These are phyloP conservation scores for Zymoseptoria ardabiliae DNA, from an alignment of 2,329 filamentous ascomycete genomes.

Conservation along the genomic window DNA sequence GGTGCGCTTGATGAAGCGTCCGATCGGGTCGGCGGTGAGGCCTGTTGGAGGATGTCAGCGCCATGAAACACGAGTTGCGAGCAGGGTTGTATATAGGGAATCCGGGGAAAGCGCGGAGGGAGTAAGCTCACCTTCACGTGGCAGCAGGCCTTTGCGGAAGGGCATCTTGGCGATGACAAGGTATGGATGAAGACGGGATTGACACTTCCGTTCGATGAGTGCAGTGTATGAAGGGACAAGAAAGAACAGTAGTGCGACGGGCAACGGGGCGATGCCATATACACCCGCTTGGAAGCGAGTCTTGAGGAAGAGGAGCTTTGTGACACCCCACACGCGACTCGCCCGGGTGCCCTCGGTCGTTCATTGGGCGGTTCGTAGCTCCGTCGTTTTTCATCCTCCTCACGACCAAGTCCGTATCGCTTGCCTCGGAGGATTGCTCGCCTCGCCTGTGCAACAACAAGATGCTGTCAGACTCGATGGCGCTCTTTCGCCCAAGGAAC, in stretches of 20 bases:
- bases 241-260: not conserved
- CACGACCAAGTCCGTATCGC: not conserved
- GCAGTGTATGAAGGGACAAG: not conserved
- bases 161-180: not conserved
- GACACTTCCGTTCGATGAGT: not conserved
- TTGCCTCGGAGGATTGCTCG: not conserved
- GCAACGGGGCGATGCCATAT: not conserved
- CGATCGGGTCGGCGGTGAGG: slow-evolving; percentile 54
- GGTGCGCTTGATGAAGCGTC: slow-evolving; percentile 52
- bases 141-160: slow-evolving; percentile 1
- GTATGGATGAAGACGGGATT: not conserved
- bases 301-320: not conserved
- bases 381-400: not conserved
- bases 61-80: not conserved
- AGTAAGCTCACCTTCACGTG: slow-evolving; percentile 22
- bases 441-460: not conserved
- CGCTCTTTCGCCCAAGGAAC: not conserved
- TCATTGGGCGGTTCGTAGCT: not conserved
- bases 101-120: not conserved
- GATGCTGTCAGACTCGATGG: not conserved
- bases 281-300: not conserved
- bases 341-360: not conserved
- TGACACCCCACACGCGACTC: not conserved
- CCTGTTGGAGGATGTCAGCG: not conserved
- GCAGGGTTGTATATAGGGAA: not conserved